Conservation (phyloP, 176 grass and related monocot species). For the Microstegium vimineum region DNA sequence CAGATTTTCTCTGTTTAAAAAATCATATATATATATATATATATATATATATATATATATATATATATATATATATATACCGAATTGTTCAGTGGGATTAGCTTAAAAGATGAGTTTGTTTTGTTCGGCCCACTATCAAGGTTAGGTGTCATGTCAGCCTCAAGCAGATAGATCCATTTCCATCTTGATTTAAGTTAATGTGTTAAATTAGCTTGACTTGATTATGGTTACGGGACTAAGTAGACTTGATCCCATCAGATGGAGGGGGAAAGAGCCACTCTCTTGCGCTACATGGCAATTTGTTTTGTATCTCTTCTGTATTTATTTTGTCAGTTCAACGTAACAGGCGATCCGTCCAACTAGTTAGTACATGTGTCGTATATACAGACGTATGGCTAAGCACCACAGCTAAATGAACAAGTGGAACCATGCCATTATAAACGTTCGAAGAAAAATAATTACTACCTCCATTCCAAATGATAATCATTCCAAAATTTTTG, state of each 20-base stretch:
- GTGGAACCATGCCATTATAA: not conserved
- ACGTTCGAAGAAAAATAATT: not conserved
- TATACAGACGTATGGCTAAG: not conserved
- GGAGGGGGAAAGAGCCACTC: not conserved
- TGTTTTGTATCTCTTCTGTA: not conserved
- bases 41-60: too few relatives aligned
- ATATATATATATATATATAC: too few relatives aligned
- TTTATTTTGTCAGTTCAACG: not conserved
- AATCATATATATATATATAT: too few relatives aligned
- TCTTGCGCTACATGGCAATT: not conserved
- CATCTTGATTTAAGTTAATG: not conserved
- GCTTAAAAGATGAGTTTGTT: conserved; percentile 12
- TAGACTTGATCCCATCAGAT: not conserved
- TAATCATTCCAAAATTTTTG: too few relatives aligned
- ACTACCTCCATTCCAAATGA: too few relatives aligned
- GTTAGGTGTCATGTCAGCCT: conserved; percentile 36
- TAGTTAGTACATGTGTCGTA: not conserved
- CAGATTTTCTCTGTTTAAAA: too few relatives aligned
- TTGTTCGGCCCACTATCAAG: not conserved
- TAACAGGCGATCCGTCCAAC: not conserved
- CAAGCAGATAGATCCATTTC: conserved; percentile 19
- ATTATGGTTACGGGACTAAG: not conserved
- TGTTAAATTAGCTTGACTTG: not conserved
- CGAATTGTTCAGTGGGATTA: not conserved
- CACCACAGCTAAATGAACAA: not conserved